Percentiles rank a stretch among this genome's conserved stretches.
phyloP scores from a whole-genome alignment of 139 green algal genomes.

The Chlorella sp. region DNA sequence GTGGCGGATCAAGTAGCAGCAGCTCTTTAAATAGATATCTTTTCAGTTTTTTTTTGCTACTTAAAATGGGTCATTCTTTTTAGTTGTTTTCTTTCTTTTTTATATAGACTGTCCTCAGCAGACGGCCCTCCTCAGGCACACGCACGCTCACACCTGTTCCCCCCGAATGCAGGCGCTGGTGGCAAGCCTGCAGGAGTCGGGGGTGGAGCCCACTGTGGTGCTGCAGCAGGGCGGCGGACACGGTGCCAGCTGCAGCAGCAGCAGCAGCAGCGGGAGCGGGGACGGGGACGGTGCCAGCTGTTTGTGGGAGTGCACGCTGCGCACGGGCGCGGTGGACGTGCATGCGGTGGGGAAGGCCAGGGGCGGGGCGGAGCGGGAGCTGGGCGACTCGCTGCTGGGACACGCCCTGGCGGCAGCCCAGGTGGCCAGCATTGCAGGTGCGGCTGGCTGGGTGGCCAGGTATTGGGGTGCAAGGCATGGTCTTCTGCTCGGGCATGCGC shows the following conservation, averaged over 20 bases:
- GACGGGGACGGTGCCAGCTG: not conserved
- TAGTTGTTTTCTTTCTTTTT: too few relatives aligned
- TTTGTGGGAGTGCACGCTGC: not conserved
- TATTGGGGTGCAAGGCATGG: not conserved
- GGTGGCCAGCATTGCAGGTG: constrained; percentile 2
- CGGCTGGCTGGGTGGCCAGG: not conserved
- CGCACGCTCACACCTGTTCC: not conserved
- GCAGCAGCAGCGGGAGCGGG: not conserved
- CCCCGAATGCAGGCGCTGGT: not conserved
- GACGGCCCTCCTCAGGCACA: not conserved
- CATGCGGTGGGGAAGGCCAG: not conserved
- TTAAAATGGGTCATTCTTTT: too few relatives aligned
- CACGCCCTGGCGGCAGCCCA: not conserved
- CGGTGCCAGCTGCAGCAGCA: not conserved
- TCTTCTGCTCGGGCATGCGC: not conserved
- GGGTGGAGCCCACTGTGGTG: not conserved
- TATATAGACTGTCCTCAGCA: too few relatives aligned
- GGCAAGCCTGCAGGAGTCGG: constrained; percentile 1
- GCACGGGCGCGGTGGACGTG: not conserved
- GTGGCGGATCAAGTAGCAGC: too few relatives aligned
- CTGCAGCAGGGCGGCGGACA: not conserved
- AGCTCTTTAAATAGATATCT: too few relatives aligned
- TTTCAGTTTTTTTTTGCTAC: too few relatives aligned
- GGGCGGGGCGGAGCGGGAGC: not conserved
- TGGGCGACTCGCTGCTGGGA: constrained; percentile 20